These are phyloP conservation scores for Pezicula rhizophila DNA, from an alignment of 2,329 filamentous ascomycete species.

Conservation along the genomic window DNA sequence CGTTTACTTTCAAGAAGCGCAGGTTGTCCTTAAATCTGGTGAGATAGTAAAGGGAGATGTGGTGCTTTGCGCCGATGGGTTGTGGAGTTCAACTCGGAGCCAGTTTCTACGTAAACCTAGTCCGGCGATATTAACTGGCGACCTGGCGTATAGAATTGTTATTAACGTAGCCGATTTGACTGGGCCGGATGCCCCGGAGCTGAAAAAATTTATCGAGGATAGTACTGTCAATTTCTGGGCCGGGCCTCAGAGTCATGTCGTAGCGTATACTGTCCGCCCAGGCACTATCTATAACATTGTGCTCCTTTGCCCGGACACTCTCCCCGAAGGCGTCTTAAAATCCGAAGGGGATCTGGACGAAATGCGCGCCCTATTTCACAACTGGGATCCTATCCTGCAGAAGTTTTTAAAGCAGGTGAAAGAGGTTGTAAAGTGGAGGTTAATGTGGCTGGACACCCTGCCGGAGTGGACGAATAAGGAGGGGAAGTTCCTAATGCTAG, in stretches of 20 bases:
- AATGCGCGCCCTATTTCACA: constrained; percentile 52
- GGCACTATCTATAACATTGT: constrained; percentile 61
- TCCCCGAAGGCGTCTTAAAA: constrained; percentile 47
- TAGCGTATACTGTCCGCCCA: constrained; percentile 54
- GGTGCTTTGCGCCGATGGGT: constrained; percentile 57
- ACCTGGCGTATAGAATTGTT: constrained; percentile 59
- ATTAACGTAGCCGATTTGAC: constrained; percentile 44
- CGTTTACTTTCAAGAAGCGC: constrained; percentile 17
- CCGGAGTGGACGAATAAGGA: constrained; percentile 17
- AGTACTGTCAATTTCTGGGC: constrained; percentile 56
- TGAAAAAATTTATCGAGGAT: constrained; percentile 47
- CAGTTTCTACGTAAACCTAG: constrained; percentile 40
- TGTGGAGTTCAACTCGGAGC: constrained; percentile 54
- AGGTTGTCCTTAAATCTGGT: constrained; percentile 13
- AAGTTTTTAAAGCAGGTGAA: constrained; percentile 43
- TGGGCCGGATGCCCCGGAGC: constrained; percentile 37
- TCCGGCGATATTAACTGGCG: constrained; percentile 51
- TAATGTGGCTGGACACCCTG: constrained; percentile 45
- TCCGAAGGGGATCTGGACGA: constrained; percentile 50
- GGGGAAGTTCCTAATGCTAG: constrained; percentile 29
- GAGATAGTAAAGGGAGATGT: constrained; percentile 43
- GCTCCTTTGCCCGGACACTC: constrained; percentile 56
- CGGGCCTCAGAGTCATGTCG: constrained; percentile 54
- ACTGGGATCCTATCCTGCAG: constrained; percentile 56
- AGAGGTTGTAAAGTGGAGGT: constrained; percentile 61